Evolutionary conservation across 1,284 basidiomycete genomes (phyloP).

Genomic region (Athelia psychrophila): DNA sequence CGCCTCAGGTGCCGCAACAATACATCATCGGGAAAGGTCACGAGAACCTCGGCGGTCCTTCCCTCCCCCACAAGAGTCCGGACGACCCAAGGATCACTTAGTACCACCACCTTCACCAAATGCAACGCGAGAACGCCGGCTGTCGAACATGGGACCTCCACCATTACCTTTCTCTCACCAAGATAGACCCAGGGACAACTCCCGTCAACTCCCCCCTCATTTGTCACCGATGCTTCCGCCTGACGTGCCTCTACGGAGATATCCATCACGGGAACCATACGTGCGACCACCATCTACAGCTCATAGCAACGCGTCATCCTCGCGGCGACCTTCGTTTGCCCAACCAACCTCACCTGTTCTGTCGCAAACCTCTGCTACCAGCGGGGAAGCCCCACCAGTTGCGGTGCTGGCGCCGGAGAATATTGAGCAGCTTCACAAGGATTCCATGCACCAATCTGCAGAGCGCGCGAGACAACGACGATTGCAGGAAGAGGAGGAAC

Average conservation of each 20-base stretch:
- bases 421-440: conserved; percentile 72
- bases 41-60: conserved; percentile 23
- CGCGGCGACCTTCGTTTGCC: conserved; percentile 24
- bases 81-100: conserved; percentile 5
- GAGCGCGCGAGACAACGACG: conserved; percentile 80
- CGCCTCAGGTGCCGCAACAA: background rate
- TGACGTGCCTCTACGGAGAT: conserved; percentile 24
- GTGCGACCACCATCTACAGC: conserved; percentile 17
- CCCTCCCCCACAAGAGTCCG: conserved; percentile 26
- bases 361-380: conserved; percentile 27
- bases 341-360: conserved; percentile 39
- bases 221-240: conserved; percentile 31
- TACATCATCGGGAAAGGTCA: conserved; percentile 25
- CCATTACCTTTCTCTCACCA: conserved; percentile 39
- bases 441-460: conserved; percentile 87
- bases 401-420: conserved; percentile 41
- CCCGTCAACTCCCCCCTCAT: conserved; percentile 48
- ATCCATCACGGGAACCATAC: conserved; percentile 37
- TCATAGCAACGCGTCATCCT: conserved; percentile 6
- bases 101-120: conserved; percentile 5
- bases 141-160: conserved; percentile 44
- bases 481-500: conserved; percentile 84
- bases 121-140: conserved; percentile 34
- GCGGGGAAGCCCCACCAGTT: conserved; percentile 32
- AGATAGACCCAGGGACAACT: conserved; percentile 28